These are phyloP conservation scores for Pilobolus umbonatus DNA, from an alignment of 192 early-diverging fungal genomes.

Conservation along the genomic window DNA sequence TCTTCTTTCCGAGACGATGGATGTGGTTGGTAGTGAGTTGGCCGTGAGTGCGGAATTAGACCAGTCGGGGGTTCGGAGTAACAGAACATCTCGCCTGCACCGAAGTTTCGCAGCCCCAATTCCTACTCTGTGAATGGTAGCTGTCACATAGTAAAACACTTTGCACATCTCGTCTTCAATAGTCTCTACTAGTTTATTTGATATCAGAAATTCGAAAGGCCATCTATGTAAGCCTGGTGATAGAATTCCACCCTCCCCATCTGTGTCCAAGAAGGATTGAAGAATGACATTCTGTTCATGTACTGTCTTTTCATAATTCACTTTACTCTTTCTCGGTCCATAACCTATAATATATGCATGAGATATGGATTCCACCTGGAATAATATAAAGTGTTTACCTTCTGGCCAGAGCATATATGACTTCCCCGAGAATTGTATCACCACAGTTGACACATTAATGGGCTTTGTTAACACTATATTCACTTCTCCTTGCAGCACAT, in stretches of 20 bases:
- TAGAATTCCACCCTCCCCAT: not conserved
- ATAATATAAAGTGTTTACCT: conserved; percentile 8
- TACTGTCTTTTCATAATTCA: conserved; percentile 28
- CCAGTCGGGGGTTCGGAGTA: conserved; percentile 22
- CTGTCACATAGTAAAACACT: conserved; percentile 21
- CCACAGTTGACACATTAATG: not conserved
- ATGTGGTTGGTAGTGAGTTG: conserved; percentile 18
- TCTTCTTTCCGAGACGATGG: conserved; percentile 25
- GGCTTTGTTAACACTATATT: conserved; percentile 19
- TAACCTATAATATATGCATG: conserved; percentile 3
- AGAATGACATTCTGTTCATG: conserved; percentile 28
- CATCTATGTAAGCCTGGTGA: conserved; percentile 20
- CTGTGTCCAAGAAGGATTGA: not conserved
- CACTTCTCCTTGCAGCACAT: conserved; percentile 29
- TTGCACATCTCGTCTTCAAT: conserved; percentile 34
- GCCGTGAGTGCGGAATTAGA: conserved; percentile 17
- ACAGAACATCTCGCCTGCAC: conserved; percentile 21
- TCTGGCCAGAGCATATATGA: conserved; percentile 29
- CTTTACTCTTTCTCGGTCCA: conserved; percentile 13
- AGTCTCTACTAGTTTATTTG: conserved; percentile 25
- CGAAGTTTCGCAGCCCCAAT: conserved; percentile 8
- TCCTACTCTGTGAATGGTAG: conserved; percentile 17
- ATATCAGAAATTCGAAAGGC: conserved; percentile 28
- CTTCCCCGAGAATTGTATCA: conserved; percentile 27
- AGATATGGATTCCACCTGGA: not conserved